These are phyloP conservation scores for Fusarium sp. DNA, from an alignment of 2,329 filamentous ascomycete genomes.

Conservation along the genomic window DNA sequence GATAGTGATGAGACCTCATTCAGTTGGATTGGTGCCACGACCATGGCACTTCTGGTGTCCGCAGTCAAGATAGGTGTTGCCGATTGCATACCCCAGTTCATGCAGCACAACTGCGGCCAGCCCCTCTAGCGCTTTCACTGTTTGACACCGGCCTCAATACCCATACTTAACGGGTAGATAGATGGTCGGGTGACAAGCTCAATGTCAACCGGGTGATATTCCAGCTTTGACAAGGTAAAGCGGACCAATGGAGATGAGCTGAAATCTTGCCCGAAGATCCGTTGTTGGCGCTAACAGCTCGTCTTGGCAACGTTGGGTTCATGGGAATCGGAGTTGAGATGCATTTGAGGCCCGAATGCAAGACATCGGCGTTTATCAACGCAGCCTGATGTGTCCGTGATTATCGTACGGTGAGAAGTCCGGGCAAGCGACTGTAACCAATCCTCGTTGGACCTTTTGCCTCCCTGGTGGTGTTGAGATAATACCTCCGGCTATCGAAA, in stretches of 20 bases:
- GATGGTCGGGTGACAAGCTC: constrained; percentile 1
- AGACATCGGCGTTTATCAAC: constrained; percentile 11
- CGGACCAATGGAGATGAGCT: constrained; percentile 28
- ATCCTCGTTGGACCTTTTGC: not conserved
- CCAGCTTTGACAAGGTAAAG: constrained; percentile 6
- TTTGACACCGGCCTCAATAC: constrained; percentile 24
- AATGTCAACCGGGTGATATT: constrained; percentile 11
- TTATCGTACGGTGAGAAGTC: constrained; percentile 11
- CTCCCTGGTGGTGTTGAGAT: constrained; percentile 9
- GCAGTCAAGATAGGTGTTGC: constrained; percentile 2
- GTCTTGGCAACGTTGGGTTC: constrained; percentile 19
- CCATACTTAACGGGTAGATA: constrained; percentile 5
- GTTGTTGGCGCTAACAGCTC: constrained; percentile 38
- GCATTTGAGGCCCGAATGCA: constrained; percentile 33
- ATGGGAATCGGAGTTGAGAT: not conserved
- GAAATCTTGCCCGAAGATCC: constrained; percentile 26
- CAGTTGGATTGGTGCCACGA: constrained; percentile 32
- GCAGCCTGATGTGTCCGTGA: not conserved
- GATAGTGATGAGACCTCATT: constrained; percentile 9
- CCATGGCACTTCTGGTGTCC: constrained; percentile 13
- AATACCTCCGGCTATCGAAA: not conserved
- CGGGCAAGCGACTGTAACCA: constrained; percentile 17
- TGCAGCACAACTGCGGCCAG: constrained; percentile 26
- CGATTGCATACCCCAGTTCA: constrained; percentile 26
- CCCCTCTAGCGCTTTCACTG: constrained; percentile 25